Base-by-base conservation (phyloP, 2,329 filamentous ascomycete genomes). In the Diaporthe ampelina region DNA sequence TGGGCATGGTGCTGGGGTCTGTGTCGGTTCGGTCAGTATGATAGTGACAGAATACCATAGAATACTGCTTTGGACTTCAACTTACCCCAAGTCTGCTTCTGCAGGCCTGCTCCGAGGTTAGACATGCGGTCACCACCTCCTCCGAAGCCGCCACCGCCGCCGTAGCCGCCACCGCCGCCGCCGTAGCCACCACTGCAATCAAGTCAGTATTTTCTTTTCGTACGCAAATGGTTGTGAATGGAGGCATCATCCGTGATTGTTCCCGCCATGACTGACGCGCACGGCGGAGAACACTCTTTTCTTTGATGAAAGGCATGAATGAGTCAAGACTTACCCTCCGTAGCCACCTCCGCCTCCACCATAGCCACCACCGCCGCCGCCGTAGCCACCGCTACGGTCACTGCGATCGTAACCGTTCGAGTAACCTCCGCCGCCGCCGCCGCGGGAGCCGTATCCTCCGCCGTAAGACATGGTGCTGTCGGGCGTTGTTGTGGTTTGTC, bases 121-220 rank as follows among this genome's bases (percentile, higher is more conserved):
- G 92, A 94, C 97, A 99, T 99, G 80, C 94, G 92, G 86, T 99
- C 97, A 84, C 96, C 95, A 78, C 95, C 94, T 78, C 90, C 93
- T 77, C 90, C 91, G 73, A 89, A 85, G 77, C 80, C 81, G 56
- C 81, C 81, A 52, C 81, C 83, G 43, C 83, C 81, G 65, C 90
- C 91, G 73, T 89, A 85, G 77, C 80, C 81, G 56, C 81, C 81
- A 52, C 81, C 83, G 43, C 83, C 81, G 65, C 79, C 81, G 72
- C 82, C 81, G 48, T 81, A 81, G 72, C 82, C 81, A 76, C 86
- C 84, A 79, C 87, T 85, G 76, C 85, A 83, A 76, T 79, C 80
- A 65, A 77, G 79, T 77, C 81, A 77, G 77, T 86, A 84, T 76
- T 82, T 81, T 75, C 6, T 5, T 83, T 80, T 4, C 78, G 5